A percentile compares a stretch with the other conserved stretches of the same genome.
Conservation (phyloP, 169 alveolate species). For the Eimeria praecox region DNA sequence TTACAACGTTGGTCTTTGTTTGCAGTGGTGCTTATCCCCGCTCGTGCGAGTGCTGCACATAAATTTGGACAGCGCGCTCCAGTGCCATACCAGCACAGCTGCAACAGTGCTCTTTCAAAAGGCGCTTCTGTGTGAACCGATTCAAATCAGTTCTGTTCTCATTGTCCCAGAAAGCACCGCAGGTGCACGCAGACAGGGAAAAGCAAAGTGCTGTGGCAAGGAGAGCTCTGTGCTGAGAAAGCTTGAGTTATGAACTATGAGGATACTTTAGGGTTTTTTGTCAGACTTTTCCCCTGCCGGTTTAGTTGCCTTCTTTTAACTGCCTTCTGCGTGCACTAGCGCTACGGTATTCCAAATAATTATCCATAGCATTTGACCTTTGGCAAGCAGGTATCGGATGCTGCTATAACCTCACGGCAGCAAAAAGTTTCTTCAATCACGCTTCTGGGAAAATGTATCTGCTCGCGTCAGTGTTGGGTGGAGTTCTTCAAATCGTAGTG, state of each 20-base stretch:
- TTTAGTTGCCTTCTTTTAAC: not conserved
- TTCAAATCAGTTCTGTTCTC: not conserved
- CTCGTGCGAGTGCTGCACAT: slow-evolving; percentile 40
- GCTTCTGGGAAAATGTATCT: not conserved
- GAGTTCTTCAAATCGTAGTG: not conserved
- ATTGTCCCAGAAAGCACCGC: slow-evolving; percentile 26
- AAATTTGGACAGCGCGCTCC: not conserved
- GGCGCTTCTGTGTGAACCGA: not conserved
- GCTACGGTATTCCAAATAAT: not conserved
- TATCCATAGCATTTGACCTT: not conserved
- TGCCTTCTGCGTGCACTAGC: not conserved
- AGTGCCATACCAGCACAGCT: not conserved
- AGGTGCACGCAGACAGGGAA: slow-evolving; percentile 12
- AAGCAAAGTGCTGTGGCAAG: not conserved
- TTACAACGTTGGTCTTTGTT: not conserved
- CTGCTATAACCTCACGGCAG: not conserved
- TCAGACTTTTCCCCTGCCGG: not conserved
- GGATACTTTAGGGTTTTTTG: not conserved
- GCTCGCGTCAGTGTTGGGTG: not conserved
- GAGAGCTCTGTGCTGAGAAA: not conserved
- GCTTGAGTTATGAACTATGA: not conserved
- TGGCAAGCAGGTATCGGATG: not conserved
- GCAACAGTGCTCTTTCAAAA: not conserved
- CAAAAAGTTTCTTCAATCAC: not conserved
- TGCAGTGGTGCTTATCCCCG: slow-evolving; percentile 1